These are phyloP conservation scores for Ploettnerulaceae sp. DNA, from an alignment of 2,329 filamentous ascomycete genomes.

Conservation along the genomic window DNA sequence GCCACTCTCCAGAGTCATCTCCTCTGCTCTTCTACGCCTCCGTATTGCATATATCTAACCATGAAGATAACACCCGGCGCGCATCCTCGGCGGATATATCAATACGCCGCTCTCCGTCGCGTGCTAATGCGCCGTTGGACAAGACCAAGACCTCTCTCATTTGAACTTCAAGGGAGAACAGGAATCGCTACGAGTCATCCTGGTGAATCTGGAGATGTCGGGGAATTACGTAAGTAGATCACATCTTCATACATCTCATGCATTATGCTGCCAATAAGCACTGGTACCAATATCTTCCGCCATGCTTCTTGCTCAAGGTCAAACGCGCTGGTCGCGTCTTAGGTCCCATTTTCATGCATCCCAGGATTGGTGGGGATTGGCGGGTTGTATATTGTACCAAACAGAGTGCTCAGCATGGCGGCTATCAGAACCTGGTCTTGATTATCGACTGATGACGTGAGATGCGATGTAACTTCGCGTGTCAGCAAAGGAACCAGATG, in stretches of 20 bases:
- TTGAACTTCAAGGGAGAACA: background rate
- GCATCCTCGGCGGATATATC: constrained; percentile 4
- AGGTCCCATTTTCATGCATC: constrained; percentile 14
- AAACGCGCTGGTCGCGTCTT: constrained; percentile 10
- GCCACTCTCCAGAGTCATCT: background rate
- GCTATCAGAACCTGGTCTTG: no score
- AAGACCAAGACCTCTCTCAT: background rate
- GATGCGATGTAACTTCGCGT: no score
- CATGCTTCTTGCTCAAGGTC: constrained; percentile 8
- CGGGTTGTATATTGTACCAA: no score
- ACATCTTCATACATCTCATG: constrained; percentile 9
- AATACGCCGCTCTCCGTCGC: constrained; percentile 7
- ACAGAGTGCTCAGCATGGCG: no score
- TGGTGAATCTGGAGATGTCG: constrained; percentile 13
- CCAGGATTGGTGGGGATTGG: constrained; percentile 7
- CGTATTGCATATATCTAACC: background rate
- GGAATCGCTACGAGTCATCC: constrained; percentile 13
- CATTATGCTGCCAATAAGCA: constrained; percentile 1
- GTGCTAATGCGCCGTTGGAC: constrained; percentile 10
- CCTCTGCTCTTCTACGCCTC: background rate
- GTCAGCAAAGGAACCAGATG: no score
- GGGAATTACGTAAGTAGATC: constrained; percentile 17
- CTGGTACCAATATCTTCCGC: background rate
- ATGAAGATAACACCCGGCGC: constrained; percentile 1
- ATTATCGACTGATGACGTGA: no score